phyloP scores from a whole-genome alignment of 257 asterid genomes.

The Buddleja alternifolia region DNA sequence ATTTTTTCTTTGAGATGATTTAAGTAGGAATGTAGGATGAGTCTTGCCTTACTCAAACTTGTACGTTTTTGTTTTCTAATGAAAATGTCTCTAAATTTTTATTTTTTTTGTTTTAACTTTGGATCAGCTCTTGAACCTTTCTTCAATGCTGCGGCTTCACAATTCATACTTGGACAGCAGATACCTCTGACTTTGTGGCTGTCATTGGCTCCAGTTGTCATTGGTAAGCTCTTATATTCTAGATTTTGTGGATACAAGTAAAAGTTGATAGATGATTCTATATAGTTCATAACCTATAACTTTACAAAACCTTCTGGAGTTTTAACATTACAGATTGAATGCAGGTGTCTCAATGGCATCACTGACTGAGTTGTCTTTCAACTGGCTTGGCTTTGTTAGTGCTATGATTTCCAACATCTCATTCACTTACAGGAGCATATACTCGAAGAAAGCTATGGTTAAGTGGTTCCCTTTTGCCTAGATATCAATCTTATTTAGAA shows the following conservation, averaged over 20 bases:
- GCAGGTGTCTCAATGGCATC: conserved; percentile 99
- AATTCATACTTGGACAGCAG: conserved; percentile 90
- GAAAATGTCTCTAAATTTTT: background rate
- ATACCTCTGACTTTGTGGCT: conserved; percentile 86
- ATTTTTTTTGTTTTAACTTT: conserved; percentile 5
- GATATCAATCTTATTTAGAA: background rate
- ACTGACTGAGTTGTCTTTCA: conserved; percentile 92
- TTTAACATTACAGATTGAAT: conserved; percentile 27
- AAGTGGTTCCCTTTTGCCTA: conserved; percentile 18
- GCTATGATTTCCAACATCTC: conserved; percentile 99
- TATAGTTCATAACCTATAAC: background rate
- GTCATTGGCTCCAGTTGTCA: conserved; percentile 91
- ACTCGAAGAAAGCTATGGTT: conserved; percentile 99
- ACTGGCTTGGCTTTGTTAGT: conserved; percentile 89
- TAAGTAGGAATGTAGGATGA: no score
- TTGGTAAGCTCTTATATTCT: conserved; percentile 57
- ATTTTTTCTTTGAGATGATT: background rate
- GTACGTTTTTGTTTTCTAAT: background rate
- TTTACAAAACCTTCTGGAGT: background rate
- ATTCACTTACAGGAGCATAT: conserved; percentile 97
- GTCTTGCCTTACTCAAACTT: background rate
- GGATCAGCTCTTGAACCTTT: conserved; percentile 96
- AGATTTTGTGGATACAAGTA: background rate
- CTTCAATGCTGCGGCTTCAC: conserved; percentile 99
- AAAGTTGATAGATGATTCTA: background rate